Evolutionary conservation across 2,329 filamentous ascomycete genomes (phyloP).

Genomic region (Moelleriella libera): DNA sequence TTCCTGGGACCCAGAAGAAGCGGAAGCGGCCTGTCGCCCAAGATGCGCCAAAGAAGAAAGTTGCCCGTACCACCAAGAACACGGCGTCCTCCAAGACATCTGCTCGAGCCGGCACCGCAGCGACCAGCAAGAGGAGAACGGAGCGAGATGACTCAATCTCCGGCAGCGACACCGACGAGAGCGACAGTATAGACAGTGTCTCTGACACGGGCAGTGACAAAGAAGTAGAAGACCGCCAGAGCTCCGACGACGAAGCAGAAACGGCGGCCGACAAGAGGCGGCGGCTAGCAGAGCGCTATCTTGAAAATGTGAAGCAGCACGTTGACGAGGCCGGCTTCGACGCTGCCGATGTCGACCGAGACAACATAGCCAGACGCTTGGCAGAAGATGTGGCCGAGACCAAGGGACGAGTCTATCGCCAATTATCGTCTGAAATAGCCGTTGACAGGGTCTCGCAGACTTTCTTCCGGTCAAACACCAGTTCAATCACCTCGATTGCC

Average conservation of each 20-base stretch:
- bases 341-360: constrained; percentile 82
- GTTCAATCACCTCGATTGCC: constrained; percentile 66
- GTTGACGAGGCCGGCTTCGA: constrained; percentile 77
- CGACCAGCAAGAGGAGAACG: constrained; percentile 30
- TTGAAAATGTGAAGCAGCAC: constrained; percentile 77
- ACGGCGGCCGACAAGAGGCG: constrained; percentile 80
- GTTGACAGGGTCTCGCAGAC: constrained; percentile 54
- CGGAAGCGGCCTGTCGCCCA: constrained; percentile 55
- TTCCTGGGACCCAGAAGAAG: constrained; percentile 78
- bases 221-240: constrained; percentile 23
- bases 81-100: constrained; percentile 21
- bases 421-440: constrained; percentile 59
- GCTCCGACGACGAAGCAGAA: constrained; percentile 66
- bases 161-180: constrained; percentile 61
- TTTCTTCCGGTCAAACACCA: constrained; percentile 66
- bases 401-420: constrained; percentile 79
- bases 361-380: constrained; percentile 79
- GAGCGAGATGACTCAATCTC: constrained; percentile 67
- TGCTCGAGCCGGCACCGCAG: constrained; percentile 20
- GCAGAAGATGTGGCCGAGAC: constrained; percentile 85
- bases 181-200: constrained; percentile 17
- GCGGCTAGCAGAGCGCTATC: constrained; percentile 79
- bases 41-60: constrained; percentile 45
- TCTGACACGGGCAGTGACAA: constrained; percentile 30
- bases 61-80: constrained; percentile 28